Percentiles rank a stretch among this genome's conserved stretches.
phyloP scores from a whole-genome alignment of 1,139 yeast species.

The Taphrina pruni region DNA sequence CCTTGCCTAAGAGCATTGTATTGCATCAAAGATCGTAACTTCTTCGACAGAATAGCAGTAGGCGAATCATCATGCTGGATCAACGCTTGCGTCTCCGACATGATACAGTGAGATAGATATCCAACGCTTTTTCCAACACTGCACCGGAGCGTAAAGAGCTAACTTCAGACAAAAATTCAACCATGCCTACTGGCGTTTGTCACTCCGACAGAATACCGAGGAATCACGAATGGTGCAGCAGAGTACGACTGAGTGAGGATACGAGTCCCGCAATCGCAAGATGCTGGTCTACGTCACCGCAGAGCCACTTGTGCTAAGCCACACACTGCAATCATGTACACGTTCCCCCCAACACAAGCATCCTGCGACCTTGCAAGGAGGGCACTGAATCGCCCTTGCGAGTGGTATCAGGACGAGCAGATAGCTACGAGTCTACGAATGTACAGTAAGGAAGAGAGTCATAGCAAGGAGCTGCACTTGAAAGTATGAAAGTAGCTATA shows the following conservation, averaged over 20 bases:
- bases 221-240: no score
- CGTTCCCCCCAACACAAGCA: no score
- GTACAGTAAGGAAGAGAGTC: no score
- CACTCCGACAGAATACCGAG: no score
- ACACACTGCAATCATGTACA: not conserved
- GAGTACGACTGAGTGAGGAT: not conserved
- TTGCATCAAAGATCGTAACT: conserved; percentile 33
- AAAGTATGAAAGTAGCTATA: no score
- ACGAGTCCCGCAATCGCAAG: not conserved
- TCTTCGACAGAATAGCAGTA: conserved; percentile 29
- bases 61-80: conserved; percentile 38
- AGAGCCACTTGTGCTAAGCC: not conserved
- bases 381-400: no score
- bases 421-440: no score
- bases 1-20: conserved; percentile 37
- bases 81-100: conserved; percentile 36
- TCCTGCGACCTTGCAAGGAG: no score
- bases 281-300: not conserved
- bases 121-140: not conserved
- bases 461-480: no score
- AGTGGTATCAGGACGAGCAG: no score
- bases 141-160: not conserved
- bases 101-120: not conserved
- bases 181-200: not conserved
- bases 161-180: not conserved